A percentile compares a stretch with the other conserved stretches of the same genome.
Conservation (phyloP, 2,329 filamentous ascomycete genomes). For the Diaporthe longicolla region DNA sequence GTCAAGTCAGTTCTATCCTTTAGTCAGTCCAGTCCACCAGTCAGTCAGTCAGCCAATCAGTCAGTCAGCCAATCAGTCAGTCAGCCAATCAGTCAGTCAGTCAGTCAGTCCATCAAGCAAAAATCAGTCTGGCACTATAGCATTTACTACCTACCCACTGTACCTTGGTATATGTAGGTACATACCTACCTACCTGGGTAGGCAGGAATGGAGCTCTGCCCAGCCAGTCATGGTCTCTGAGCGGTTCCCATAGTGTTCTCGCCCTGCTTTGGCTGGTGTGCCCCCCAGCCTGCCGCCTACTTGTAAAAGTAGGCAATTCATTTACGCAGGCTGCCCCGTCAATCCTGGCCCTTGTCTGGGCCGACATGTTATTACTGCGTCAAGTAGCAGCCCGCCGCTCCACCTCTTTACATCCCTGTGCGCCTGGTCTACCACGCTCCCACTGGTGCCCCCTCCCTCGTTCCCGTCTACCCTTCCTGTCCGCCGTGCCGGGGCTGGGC, state of each 20-base stretch:
- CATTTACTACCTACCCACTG: no score
- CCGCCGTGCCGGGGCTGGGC: slow-evolving; percentile 11
- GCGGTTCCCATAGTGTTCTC: not conserved
- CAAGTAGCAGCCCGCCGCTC: slow-evolving; percentile 22
- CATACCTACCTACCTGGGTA: no score
- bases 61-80: no score
- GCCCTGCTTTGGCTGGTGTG: not conserved
- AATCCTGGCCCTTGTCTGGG: slow-evolving; percentile 29
- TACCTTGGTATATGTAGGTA: no score
- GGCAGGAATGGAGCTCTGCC: no score
- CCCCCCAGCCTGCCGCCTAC: not conserved
- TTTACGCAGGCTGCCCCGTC: slow-evolving; percentile 17
- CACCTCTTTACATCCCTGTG: slow-evolving; percentile 28
- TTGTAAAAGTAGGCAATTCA: not conserved
- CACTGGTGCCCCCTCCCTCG: slow-evolving; percentile 17
- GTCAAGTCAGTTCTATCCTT: no score
- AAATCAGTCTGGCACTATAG: no score
- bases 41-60: no score
- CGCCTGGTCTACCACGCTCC: slow-evolving; percentile 4
- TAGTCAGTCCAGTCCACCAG: no score
- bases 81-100: no score
- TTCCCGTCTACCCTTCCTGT: not conserved
- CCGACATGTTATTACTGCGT: slow-evolving; percentile 19
- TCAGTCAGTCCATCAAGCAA: no score
- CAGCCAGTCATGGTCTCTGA: no score